Base-by-base conservation (phyloP, 768 basidiomycete species). In the Mycena olivaceomarginata region DNA sequence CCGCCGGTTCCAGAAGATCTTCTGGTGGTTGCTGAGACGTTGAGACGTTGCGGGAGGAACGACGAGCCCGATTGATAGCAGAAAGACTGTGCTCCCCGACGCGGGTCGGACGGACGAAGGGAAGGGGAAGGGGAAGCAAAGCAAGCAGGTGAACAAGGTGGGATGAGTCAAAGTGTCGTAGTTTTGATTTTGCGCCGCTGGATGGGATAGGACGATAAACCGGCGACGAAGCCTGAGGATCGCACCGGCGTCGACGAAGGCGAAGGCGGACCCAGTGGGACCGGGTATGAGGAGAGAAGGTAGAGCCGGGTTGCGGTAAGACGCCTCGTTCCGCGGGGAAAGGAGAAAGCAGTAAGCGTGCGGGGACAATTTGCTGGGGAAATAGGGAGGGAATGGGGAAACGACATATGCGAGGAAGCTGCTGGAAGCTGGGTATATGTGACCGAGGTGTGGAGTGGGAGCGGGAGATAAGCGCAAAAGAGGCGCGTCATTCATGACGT, bases 401-500 rank as follows among this genome's bases (percentile, higher is more conserved):
- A 45, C 12, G 12, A 45, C 43, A 45, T 25, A 45, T 45, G 63
- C 43, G n/a, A 65, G n/a, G 43, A 64, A 16, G 18, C 40, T 41
- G 37, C 43, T n/a, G n/a, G 43, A 64, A n/a, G n/a, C n/a, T n/a
- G n/a, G 63, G 41, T 65, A 45, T 65, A 65, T 65, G 63, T 15
- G 63, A 65, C 2, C 18, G n/a, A 60, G 18, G 8, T 43, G 63
- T 65, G 63, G 63, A 65, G 63, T 65, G 63, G 63, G 63, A 65
- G 37, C 15, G 12, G 39, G 25, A 57, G 65, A 67, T 67, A 68
- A 48, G 68, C 4, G n/a, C 4, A 25, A 2, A 2, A 31, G 13
- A 37, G 57, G 70, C 45, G 64, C 72, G 72, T 73, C 72, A 73
- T 67, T 7, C 3, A 31, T 73, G 72, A 73, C 72, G 72, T 72